Conservation (phyloP, 2,329 filamentous ascomycete genomes). For the Pseudogymnoascus sp. region DNA sequence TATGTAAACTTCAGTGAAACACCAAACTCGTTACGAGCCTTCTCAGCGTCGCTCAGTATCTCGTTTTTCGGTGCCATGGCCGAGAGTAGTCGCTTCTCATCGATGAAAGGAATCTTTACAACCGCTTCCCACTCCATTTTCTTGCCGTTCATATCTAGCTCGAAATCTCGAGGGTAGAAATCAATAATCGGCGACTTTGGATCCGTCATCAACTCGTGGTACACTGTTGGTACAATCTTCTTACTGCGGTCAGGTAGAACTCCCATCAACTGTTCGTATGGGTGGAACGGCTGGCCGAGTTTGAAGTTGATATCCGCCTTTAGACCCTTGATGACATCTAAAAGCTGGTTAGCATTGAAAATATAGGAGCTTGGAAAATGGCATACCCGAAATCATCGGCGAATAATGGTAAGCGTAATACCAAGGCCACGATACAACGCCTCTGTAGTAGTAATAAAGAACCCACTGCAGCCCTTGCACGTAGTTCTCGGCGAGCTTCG, state of each 20-base stretch:
- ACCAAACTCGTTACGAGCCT: constrained; percentile 79
- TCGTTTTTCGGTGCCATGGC: constrained; percentile 84
- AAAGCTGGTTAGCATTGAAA: constrained; percentile 19
- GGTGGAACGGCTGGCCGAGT: constrained; percentile 88
- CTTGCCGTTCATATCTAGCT: constrained; percentile 98
- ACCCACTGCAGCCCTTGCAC: constrained; percentile 98
- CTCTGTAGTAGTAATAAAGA: constrained; percentile 93
- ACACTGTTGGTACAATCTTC: constrained; percentile 81
- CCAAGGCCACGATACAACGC: constrained; percentile 98
- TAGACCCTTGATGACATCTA: constrained; percentile 82
- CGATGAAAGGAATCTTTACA: constrained; percentile 97
- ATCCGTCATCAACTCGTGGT: constrained; percentile 89
- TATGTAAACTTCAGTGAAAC: constrained; percentile 91
- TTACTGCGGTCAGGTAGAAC: constrained; percentile 96
- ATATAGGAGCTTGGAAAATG: neutral
- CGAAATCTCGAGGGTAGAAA: constrained; percentile 95
- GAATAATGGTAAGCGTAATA: constrained; percentile 96
- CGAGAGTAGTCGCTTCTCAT: constrained; percentile 73
- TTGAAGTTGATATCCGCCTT: constrained; percentile 84
- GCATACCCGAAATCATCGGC: constrained; percentile 78
- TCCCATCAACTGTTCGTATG: constrained; percentile 96
- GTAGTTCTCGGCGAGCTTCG: constrained; percentile 84
- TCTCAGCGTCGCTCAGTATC: constrained; percentile 69
- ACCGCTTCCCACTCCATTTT: constrained; percentile 99
- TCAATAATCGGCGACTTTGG: constrained; percentile 88